Conservation (phyloP, 768 basidiomycete species). For the Russula brevipes region DNA sequence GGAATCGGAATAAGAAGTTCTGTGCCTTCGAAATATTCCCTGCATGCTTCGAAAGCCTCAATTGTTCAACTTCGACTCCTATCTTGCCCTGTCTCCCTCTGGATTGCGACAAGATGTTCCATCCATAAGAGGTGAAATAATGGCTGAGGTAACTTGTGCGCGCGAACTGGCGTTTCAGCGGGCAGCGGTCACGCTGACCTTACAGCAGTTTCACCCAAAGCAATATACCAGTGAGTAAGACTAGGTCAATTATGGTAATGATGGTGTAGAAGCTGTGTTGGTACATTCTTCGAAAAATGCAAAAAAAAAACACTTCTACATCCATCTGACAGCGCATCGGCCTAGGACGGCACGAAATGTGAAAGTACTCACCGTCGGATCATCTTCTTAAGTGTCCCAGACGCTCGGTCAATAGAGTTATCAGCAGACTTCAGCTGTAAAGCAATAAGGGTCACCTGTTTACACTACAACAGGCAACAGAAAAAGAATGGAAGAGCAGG, state of each 20-base stretch:
- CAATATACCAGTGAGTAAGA: constrained; percentile 77
- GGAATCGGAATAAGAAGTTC: too few species aligned
- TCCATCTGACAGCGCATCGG: constrained; percentile 28
- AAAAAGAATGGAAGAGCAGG: neutral
- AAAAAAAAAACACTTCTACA: constrained; percentile 23
- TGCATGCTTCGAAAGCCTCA: too few species aligned
- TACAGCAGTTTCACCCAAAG: constrained; percentile 63
- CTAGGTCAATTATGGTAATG: constrained; percentile 78
- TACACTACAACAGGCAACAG: too few species aligned
- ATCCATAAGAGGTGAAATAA: too few species aligned
- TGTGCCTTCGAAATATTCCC: too few species aligned
- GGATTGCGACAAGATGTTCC: too few species aligned
- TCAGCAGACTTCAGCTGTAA: constrained; percentile 79
- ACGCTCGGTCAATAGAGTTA: constrained; percentile 83
- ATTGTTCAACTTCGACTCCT: too few species aligned
- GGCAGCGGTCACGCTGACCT: too few species aligned
- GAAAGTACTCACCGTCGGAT: constrained; percentile 68
- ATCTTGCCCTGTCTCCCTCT: too few species aligned
- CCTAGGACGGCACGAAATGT: constrained; percentile 7
- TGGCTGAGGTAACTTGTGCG: too few species aligned
- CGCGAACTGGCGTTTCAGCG: too few species aligned
- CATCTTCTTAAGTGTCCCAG: constrained; percentile 92
- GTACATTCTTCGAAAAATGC: constrained; percentile 71
- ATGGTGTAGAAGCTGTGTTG: constrained; percentile 88
- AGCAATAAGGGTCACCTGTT: neutral